Percentiles rank a stretch among this genome's conserved stretches.
Conservation (phyloP, 768 basidiomycete species). For the Pulveroboletus sp. region DNA sequence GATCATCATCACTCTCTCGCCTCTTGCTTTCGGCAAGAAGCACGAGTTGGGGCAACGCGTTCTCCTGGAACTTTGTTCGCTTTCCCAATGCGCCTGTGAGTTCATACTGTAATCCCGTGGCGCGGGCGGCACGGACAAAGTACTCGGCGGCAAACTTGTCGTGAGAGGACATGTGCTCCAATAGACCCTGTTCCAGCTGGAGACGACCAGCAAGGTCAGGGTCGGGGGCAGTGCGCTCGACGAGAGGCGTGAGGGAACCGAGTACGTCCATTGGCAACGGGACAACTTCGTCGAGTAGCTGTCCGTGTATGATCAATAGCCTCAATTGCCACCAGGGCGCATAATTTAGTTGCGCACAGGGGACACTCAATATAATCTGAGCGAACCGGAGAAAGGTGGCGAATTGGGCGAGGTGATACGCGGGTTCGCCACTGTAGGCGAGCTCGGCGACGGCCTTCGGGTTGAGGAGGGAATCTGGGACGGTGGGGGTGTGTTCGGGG, state of each 20-base stretch:
- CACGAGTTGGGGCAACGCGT: slow-evolving; percentile 83
- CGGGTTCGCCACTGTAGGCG: slow-evolving; percentile 86
- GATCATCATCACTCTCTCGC: slow-evolving; percentile 24
- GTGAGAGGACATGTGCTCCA: slow-evolving; percentile 70
- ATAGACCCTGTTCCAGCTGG: slow-evolving; percentile 69
- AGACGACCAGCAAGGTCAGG: slow-evolving; percentile 66
- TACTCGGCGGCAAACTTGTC: slow-evolving; percentile 73
- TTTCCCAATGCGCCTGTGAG: slow-evolving; percentile 91
- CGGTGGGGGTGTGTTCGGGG: slow-evolving; percentile 16
- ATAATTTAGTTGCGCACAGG: slow-evolving; percentile 47
- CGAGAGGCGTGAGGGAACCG: slow-evolving; percentile 39
- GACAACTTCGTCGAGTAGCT: slow-evolving; percentile 76
- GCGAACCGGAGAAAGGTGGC: slow-evolving; percentile 74
- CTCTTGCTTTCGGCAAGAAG: slow-evolving; percentile 84
- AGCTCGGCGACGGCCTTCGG: slow-evolving; percentile 67
- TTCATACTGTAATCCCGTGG: slow-evolving; percentile 80
- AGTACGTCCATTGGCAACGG: slow-evolving; percentile 44
- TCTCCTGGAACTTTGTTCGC: slow-evolving; percentile 89
- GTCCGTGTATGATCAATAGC: slow-evolving; percentile 63
- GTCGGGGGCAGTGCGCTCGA: slow-evolving; percentile 39
- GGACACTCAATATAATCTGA: slow-evolving; percentile 56
- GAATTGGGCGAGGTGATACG: slow-evolving; percentile 79
- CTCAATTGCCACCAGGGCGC: slow-evolving; percentile 85
- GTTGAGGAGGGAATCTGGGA: slow-evolving; percentile 52
- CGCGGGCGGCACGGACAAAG: slow-evolving; percentile 73